phyloP scores from a whole-genome alignment of 306 rosid species.

The Rosa rugosa region DNA sequence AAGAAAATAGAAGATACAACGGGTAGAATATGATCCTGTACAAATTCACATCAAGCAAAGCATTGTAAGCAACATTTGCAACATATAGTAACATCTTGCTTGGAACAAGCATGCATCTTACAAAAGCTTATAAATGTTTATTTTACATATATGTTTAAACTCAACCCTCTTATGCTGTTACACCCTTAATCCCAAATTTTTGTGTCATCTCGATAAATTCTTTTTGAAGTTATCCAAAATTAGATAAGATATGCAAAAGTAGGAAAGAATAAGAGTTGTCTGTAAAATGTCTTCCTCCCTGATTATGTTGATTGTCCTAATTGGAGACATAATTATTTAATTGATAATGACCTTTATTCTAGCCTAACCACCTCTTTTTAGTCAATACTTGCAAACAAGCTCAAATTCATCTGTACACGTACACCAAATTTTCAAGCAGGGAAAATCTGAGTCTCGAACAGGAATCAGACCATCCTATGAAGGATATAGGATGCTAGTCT shows the following conservation, averaged over 20 bases:
- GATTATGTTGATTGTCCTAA: background rate
- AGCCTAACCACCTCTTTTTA: background rate
- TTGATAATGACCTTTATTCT: background rate
- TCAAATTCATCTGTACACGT: background rate
- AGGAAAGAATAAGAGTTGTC: background rate
- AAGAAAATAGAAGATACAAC: conserved; percentile 78
- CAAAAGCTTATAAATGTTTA: background rate
- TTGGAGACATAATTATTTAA: background rate
- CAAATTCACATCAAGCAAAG: conserved; percentile 29
- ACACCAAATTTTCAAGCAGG: no score
- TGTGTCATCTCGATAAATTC: background rate
- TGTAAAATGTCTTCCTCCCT: background rate
- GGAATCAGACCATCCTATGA: background rate
- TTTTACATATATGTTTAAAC: background rate
- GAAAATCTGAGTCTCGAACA: background rate
- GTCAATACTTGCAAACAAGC: background rate
- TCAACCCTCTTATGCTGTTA: background rate
- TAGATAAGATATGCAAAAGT: background rate
- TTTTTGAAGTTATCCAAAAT: background rate
- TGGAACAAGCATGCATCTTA: background rate
- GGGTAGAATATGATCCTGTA: conserved; percentile 69
- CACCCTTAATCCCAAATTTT: background rate
- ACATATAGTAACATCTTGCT: conserved; percentile 24
- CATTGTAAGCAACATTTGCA: conserved; percentile 19
- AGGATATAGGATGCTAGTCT: background rate